phyloP scores from a whole-genome alignment of 495 filamentous ascomycete species.

The Articulospora tetracladia region DNA sequence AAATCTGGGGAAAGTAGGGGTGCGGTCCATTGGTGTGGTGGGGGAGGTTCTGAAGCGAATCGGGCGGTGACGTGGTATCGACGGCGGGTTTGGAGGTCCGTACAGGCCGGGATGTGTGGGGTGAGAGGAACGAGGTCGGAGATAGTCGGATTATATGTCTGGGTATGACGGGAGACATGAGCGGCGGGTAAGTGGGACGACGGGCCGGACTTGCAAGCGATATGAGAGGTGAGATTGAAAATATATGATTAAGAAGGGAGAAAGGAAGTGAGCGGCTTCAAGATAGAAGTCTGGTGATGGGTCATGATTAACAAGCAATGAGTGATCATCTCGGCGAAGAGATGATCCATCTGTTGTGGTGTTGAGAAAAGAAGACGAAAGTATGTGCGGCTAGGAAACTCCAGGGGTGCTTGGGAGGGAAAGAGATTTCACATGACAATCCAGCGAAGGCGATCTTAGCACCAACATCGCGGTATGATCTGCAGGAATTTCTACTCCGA shows the following conservation, averaged over 20 bases:
- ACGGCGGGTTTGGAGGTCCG: background rate
- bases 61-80: background rate
- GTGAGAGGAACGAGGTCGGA: background rate
- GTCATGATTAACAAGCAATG: background rate
- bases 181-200: background rate
- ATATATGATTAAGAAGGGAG: background rate
- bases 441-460: background rate
- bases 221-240: background rate
- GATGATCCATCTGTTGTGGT: background rate
- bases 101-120: background rate
- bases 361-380: background rate
- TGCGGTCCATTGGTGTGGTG: background rate
- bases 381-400: background rate
- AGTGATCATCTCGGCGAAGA: background rate
- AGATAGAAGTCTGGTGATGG: background rate
- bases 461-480: background rate
- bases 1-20: slow-evolving; percentile 5
- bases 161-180: background rate
- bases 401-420: background rate
- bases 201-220: background rate
- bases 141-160: background rate
- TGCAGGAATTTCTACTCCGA: background rate
- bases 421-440: background rate
- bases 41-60: background rate
- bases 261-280: background rate